A percentile compares a stretch with the other conserved stretches of the same genome.
Conservation (phyloP, 2,329 filamentous ascomycete species). For the Fusarium bactridioides region DNA sequence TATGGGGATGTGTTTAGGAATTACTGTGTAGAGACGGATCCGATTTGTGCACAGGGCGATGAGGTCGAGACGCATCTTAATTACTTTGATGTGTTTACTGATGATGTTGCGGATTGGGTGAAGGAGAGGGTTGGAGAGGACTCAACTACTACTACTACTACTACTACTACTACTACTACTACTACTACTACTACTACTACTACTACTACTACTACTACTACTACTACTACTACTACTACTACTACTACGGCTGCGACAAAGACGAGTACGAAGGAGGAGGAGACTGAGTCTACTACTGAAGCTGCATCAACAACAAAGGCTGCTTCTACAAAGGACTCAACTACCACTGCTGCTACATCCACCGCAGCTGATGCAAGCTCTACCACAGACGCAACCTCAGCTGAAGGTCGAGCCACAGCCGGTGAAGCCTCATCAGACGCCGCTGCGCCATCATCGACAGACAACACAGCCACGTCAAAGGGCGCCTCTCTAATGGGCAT, state of each 20-base stretch:
- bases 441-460: background rate
- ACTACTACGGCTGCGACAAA: background rate
- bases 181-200: no score
- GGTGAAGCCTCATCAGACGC: background rate
- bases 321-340: background rate
- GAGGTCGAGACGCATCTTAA: conserved; percentile 7
- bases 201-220: no score
- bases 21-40: conserved; percentile 13
- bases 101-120: conserved; percentile 6
- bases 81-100: conserved; percentile 9
- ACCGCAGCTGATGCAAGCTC: background rate
- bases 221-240: no score
- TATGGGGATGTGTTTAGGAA: conserved; percentile 1
- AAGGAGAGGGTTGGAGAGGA: background rate
- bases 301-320: background rate
- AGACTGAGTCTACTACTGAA: background rate
- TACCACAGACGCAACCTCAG: background rate
- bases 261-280: background rate
- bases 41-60: conserved; percentile 3
- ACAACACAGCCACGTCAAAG: conserved; percentile 1
- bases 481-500: background rate
- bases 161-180: no score
- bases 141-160: background rate
- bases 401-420: background rate
- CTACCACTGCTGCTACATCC: background rate